A percentile compares a stretch with the other conserved stretches of the same genome.
Conservation (phyloP, 2,329 filamentous ascomycete genomes). For the Calonectria pseudoreteaudii region DNA sequence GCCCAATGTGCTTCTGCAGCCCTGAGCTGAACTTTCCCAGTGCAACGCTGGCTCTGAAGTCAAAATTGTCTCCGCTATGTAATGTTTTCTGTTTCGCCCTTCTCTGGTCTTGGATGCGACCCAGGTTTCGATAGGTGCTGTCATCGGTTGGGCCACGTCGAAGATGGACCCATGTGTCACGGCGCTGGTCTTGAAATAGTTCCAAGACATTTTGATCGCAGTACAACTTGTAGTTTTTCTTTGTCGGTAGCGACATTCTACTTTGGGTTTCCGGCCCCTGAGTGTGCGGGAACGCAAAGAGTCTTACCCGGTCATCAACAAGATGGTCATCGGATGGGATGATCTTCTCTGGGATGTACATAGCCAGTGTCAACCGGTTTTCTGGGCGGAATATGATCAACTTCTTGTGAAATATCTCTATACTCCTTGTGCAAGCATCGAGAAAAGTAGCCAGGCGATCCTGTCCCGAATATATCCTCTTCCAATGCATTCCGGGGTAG, state of each 20-base stretch:
- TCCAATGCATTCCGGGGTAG: slow-evolving; percentile 51
- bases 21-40: not conserved
- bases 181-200: not conserved
- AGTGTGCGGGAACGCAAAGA: not conserved
- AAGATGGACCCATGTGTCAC: not conserved
- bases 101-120: not conserved
- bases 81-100: not conserved
- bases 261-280: not conserved
- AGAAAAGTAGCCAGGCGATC: slow-evolving; percentile 53
- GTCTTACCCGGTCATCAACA: not conserved
- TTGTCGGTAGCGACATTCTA: slow-evolving; percentile 1
- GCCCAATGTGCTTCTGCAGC: not conserved
- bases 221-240: not conserved
- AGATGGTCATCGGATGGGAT: not conserved
- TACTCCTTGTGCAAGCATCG: slow-evolving; percentile 40
- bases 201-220: not conserved
- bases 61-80: not conserved
- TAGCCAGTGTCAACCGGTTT: not conserved
- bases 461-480: slow-evolving; percentile 48
- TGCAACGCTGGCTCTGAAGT: not conserved
- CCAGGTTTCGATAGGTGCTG: not conserved
- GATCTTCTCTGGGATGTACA: not conserved
- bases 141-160: not conserved
- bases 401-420: slow-evolving; percentile 54
- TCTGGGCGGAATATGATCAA: slow-evolving; percentile 48